A percentile compares a stretch with the other conserved stretches of the same genome.
Evolutionary conservation across 306 rosid species (phyloP).

Genomic region (Fragaria nilgerrensis): DNA sequence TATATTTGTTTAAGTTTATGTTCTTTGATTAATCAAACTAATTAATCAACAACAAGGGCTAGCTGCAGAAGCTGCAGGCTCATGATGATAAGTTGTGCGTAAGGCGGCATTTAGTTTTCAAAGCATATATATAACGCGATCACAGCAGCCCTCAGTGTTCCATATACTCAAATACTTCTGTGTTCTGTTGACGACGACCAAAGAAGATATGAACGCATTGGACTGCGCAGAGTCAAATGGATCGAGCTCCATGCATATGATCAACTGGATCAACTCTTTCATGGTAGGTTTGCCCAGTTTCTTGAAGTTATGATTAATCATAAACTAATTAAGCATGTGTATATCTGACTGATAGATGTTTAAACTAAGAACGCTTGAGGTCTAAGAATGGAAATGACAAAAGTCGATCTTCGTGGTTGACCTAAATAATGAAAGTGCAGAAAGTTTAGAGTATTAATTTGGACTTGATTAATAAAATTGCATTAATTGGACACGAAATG

Average conservation of each 20-base stretch:
- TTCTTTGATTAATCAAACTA: neutral
- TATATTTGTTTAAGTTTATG: neutral
- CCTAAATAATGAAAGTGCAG: neutral
- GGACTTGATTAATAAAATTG: neutral
- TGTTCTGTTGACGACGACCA: neutral
- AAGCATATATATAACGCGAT: neutral
- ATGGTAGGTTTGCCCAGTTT: neutral
- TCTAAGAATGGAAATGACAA: neutral
- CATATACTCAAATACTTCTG: neutral
- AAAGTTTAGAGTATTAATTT: neutral
- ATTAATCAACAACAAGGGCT: neutral
- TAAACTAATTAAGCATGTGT: neutral
- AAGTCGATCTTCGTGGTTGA: neutral
- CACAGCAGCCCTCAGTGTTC: neutral
- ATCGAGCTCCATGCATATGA: neutral
- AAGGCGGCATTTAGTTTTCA: neutral
- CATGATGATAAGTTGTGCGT: neutral
- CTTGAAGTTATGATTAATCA: neutral
- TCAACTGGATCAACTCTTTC: neutral
- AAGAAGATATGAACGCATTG: conserved; percentile 2
- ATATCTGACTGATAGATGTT: neutral
- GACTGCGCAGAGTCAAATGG: neutral
- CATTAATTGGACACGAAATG: neutral
- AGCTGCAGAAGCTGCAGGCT: neutral
- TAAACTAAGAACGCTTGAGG: neutral